These are phyloP conservation scores for Barbarea vulgaris DNA, from an alignment of 345 rosid species.

Conservation along the genomic window DNA sequence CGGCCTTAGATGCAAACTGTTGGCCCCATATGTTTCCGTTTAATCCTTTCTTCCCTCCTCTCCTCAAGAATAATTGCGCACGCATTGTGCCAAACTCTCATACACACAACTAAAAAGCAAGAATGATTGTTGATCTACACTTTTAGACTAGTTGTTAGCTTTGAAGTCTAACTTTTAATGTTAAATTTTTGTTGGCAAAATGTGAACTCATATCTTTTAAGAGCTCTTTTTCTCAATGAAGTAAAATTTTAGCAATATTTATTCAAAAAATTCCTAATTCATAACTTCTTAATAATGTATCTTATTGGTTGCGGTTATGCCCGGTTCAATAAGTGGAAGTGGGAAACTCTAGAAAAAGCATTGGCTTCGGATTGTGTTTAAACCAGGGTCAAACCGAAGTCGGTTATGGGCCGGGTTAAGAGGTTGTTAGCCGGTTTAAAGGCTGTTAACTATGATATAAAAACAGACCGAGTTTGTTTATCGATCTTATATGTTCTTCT, in stretches of 20 bases:
- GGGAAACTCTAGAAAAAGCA: neutral
- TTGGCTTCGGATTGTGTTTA: neutral
- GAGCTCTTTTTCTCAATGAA: too few relatives aligned
- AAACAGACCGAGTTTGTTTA: too few relatives aligned
- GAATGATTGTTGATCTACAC: neutral
- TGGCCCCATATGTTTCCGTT: slow-evolving; percentile 32
- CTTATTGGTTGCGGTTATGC: neutral
- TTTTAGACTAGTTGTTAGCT: neutral
- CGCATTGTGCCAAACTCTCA: neutral
- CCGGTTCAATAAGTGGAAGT: neutral
- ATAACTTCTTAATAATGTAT: neutral
- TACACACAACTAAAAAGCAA: neutral
- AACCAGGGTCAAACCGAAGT: neutral
- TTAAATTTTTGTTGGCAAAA: neutral
- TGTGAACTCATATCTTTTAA: neutral
- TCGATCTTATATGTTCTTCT: too few relatives aligned
- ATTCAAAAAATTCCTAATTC: neutral
- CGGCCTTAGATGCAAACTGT: slow-evolving; percentile 18
- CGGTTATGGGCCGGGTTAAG: neutral
- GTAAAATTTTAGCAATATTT: too few relatives aligned
- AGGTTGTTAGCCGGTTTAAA: neutral
- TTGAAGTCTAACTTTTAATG: neutral
- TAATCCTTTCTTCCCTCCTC: slow-evolving; percentile 22
- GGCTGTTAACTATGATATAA: neutral
- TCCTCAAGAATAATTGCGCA: slow-evolving; percentile 16